Conservation (phyloP, 1,139 yeast species). For the Pneumocystis murina region DNA sequence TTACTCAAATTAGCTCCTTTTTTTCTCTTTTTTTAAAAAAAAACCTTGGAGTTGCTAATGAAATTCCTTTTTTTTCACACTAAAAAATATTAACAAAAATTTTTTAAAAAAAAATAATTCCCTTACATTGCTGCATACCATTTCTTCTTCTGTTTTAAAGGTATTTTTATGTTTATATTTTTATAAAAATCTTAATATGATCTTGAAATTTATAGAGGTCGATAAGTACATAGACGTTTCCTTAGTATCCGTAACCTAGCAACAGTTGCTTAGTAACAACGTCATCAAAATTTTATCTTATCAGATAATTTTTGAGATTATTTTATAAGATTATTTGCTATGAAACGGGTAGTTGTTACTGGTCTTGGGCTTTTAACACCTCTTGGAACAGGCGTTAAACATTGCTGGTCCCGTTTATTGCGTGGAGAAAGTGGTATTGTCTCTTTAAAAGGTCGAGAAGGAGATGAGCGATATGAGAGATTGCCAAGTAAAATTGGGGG, state of each 20-base stretch:
- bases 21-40: background rate
- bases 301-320: background rate
- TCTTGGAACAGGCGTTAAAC: conserved; percentile 48
- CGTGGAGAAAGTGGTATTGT: conserved; percentile 25
- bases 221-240: no score
- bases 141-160: background rate
- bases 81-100: background rate
- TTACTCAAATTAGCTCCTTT: no score
- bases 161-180: background rate
- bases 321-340: background rate
- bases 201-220: no score
- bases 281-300: no score
- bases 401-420: conserved; percentile 26
- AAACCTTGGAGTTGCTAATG: conserved; percentile 1
- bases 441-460: conserved; percentile 27
- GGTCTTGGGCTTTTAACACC: conserved; percentile 84
- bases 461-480: conserved; percentile 33
- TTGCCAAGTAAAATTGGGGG: conserved; percentile 72
- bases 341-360: conserved; percentile 66
- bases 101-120: background rate
- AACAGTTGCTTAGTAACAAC: no score
- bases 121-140: background rate
- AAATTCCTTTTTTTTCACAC: background rate
- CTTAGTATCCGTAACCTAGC: background rate
- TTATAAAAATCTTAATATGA: no score